These are phyloP conservation scores for Xylariomycetidae sp. DNA, from an alignment of 2,329 filamentous ascomycete species.

Conservation along the genomic window DNA sequence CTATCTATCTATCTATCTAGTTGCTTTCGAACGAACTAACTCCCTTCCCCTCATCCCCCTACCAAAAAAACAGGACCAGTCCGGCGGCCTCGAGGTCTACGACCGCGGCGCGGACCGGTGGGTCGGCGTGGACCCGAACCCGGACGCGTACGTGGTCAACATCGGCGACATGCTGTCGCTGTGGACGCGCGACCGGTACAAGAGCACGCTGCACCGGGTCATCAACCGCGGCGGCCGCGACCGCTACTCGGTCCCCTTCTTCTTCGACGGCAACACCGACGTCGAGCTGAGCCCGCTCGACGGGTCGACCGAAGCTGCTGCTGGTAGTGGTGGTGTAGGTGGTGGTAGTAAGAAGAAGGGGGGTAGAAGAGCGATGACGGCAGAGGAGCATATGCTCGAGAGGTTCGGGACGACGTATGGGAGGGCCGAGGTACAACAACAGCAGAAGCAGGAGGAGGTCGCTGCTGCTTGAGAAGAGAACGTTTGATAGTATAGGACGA, in stretches of 20 bases:
- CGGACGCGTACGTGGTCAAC: constrained; percentile 47
- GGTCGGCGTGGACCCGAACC: constrained; percentile 33
- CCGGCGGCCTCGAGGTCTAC: constrained; percentile 16
- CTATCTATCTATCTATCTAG: too few species aligned
- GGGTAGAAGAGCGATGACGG: constrained; percentile 20
- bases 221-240: constrained; percentile 14
- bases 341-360: too few species aligned
- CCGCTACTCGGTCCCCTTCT: constrained; percentile 19
- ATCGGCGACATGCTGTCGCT: constrained; percentile 43
- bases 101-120: constrained; percentile 9
- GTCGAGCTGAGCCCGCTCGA: constrained; percentile 27
- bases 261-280: constrained; percentile 20
- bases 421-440: constrained; percentile 9
- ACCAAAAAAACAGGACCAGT: constrained; percentile 18
- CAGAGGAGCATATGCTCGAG: constrained; percentile 29
- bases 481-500: too few species aligned
- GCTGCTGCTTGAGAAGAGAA: too few species aligned
- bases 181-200: constrained; percentile 37
- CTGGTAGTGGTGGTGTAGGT: too few species aligned
- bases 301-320: too few species aligned
- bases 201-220: constrained; percentile 16
- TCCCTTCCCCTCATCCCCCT: too few species aligned
- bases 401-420: constrained; percentile 25
- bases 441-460: too few species aligned
- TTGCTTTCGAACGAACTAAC: too few species aligned